Percentiles rank a stretch among this genome's conserved stretches.
Evolutionary conservation across 2,329 filamentous ascomycete genomes (phyloP).

Genomic region (Amphichorda felina): DNA sequence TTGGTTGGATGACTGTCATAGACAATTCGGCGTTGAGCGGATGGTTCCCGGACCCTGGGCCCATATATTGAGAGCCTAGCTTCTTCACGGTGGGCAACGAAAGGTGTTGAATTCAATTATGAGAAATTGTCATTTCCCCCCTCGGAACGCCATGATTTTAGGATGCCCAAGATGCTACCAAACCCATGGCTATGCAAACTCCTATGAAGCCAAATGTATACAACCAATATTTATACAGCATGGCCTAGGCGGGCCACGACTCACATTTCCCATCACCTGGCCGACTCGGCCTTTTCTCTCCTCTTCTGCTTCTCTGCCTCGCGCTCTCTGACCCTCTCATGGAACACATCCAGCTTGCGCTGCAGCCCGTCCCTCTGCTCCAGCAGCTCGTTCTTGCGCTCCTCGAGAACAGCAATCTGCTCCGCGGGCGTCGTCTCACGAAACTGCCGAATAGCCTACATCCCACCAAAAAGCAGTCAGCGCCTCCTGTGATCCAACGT

Average conservation of each 20-base stretch:
- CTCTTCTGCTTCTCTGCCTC: slow-evolving; percentile 14
- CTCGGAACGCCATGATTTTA: too few relatives aligned
- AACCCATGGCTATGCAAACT: too few relatives aligned
- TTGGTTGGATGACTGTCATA: not conserved
- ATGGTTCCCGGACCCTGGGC: too few relatives aligned
- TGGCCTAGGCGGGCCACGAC: too few relatives aligned
- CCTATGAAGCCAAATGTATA: too few relatives aligned
- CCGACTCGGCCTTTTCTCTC: slow-evolving; percentile 1
- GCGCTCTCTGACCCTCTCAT: slow-evolving; percentile 24
- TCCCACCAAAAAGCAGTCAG: not conserved
- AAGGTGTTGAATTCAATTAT: not conserved
- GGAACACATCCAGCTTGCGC: slow-evolving; percentile 27
- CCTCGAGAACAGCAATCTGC: slow-evolving; percentile 31
- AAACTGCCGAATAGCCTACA: slow-evolving; percentile 17
- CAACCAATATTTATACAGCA: too few relatives aligned
- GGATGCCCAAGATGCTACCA: too few relatives aligned
- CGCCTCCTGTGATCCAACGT: too few relatives aligned
- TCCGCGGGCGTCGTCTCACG: slow-evolving; percentile 26
- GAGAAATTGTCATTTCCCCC: too few relatives aligned
- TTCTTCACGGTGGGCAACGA: not conserved
- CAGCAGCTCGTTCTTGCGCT: slow-evolving; percentile 25
- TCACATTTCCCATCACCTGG: too few relatives aligned
- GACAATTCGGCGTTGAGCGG: not conserved
- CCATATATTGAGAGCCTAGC: too few relatives aligned
- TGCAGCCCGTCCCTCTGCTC: slow-evolving; percentile 26